Evolutionary conservation across 148 eudicot species (phyloP), one percentile per base, ranked within the genome.

Genomic region (Heliosperma pusillum): DNA sequence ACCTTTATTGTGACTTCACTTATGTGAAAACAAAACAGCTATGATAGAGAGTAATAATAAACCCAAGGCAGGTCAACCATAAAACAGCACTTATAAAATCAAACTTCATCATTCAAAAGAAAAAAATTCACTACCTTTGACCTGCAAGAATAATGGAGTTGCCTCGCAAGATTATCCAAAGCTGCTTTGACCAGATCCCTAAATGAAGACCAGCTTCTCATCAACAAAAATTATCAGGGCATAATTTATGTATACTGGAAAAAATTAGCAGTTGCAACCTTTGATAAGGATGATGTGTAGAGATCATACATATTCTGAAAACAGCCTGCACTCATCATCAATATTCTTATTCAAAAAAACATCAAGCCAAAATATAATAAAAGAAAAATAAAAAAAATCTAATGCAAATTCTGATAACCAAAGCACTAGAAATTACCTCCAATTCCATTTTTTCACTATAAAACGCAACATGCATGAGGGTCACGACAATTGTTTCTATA

Each of bases 401-500:
- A 36, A 25, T 20, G 22, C 56, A 57, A 29, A 22, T 17, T 30
- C 27, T 29, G 30, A 70, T 24, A 36, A 21, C 1, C 52, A 62
- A 12, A 56, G 70, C 80, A 47, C 19, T 53, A 77, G 42, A 62
- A 81, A 27, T 70, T 83, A 94, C 98, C 98, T 92, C 88, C 72
- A 92, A 86, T 83, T 94, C 98, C 59, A 94, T 86, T 79, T 86
- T 86, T 72, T 94, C 98, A 76, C 98, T 94, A 71, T 85, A 81
- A 70, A 84, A 84, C 33, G 90, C 98, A 69, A 92, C 82, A 82
- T 94, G 97, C 90, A 82, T 81, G 65, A 94, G 93, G 60, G 98
- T 94, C 70, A 90, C 71, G 19, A 94, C 77, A 62, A 87, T 76
- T 24, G 97, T 92, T 81, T 94, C 98, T 87, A 90, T 78, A 40